Evolutionary conservation across 805 yeast species (phyloP), one percentile per base, ranked within the genome.

Genomic region (Kodamaea leandrae): DNA sequence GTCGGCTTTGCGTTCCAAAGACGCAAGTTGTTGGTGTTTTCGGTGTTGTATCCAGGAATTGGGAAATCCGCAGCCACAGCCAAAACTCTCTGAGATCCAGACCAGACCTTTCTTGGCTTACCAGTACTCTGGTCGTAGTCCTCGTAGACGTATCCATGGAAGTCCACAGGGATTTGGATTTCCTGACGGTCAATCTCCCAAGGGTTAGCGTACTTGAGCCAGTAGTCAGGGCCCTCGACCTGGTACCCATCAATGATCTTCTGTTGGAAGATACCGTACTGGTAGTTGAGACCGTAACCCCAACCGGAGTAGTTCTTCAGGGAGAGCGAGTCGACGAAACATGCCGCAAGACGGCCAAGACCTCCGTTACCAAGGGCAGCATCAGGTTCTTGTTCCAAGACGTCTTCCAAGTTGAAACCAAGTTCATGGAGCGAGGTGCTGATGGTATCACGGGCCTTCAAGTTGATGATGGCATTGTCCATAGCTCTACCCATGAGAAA

Each of bases 361-460:
- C 97, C 97, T 58, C 97, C 97, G 57, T 90, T 90, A 55, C 97
- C 97, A 41, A 89, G 74, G 18, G 89, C 96, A 8, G 96, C 96
- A 63, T 89, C 97, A 0, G 95, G 93, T 65, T 89, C 97, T 55
- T 85, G 80, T 37, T 81, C 80, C 51, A 90, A 69, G 20, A 89
- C 74, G 54, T 89, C 96, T 65, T 90, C 97, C 49, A 89, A 66
- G 46, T 82, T 80, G 75, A 89, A 89, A 8, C 97, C 97, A 52
- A 90, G 74, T 41, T 86, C 88, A 39, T 72, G 72, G 53, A 69
- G 58, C 10, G 70, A 58, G 24, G 45, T 43, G 12, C 59, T 52
- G 33, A 88, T 78, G 39, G 77, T 64, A 27, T 73, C 80, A 61
- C 88, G 82, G 39, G 80, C 72, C 26, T 82, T 77, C 53, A 84